A percentile compares a stretch with the other conserved stretches of the same genome.
Evolutionary conservation across 371 early-diverging fungal species (phyloP).

Genomic region (Lichtheimia corymbifera): DNA sequence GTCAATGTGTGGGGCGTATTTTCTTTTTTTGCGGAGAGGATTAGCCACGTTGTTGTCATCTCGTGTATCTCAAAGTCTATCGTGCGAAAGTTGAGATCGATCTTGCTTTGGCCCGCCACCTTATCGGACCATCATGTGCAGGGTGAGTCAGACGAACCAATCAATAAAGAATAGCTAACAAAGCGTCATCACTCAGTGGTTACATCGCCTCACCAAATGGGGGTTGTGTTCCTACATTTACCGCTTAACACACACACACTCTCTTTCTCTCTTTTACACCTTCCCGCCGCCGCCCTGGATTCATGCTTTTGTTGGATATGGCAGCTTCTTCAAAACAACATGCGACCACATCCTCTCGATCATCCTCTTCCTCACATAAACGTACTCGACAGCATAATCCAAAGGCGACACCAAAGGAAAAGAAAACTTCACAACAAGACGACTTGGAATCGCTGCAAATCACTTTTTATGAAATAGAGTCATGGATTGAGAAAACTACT

Average conservation of each 20-base stretch:
- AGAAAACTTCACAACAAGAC: conserved; percentile 38
- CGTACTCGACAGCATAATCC: conserved; percentile 2
- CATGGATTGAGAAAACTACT: conserved; percentile 55
- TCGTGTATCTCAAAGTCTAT: no score
- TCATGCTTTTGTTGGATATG: conserved; percentile 3
- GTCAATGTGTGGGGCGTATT: no score
- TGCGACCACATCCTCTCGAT: background rate
- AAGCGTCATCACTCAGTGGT: no score
- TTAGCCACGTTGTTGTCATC: no score
- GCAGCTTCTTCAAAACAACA: background rate
- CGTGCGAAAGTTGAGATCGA: no score
- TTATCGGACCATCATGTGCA: no score
- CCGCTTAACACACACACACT: background rate
- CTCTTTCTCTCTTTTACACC: background rate
- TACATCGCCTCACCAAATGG: no score
- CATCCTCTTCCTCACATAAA: background rate
- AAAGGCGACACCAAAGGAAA: background rate
- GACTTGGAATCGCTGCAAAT: conserved; percentile 51
- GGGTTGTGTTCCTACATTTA: no score
- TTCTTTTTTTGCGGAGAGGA: no score
- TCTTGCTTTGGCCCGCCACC: no score
- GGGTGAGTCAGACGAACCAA: no score
- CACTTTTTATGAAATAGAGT: conserved; percentile 54
- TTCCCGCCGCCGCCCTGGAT: background rate
- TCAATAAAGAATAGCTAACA: no score